Evolutionary conservation across 2,329 filamentous ascomycete species (phyloP), one percentile per base, ranked within the genome.

Genomic region (Plectosphaerella cucumerina): DNA sequence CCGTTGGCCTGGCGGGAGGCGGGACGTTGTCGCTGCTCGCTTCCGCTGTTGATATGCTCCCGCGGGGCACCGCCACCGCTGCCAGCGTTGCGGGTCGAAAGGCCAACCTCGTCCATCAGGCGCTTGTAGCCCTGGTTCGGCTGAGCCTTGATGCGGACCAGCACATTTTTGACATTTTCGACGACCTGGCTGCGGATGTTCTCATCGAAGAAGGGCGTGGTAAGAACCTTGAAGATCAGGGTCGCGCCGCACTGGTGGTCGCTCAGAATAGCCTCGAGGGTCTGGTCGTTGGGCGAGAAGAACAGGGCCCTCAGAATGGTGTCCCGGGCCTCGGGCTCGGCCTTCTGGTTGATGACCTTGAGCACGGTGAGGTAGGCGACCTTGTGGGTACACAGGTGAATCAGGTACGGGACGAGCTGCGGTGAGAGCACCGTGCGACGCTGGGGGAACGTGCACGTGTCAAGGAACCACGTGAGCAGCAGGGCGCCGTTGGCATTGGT

Each of bases 271-370:
- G 90, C 89, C 66, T 96, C 92, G 39, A 99, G 73, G 2, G 89
- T 84, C 59, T 92, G 85, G 61, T 97, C 90, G 55, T 93, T 89
- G 3, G 85, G 81, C 9, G 89, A 91, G 70, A 96, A 96, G 79
- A 99, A 97, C 33, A 99, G 75, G 2, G 93, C 92, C 66, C 90
- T 87, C 39, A 97, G 77, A 37, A 99, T 90, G 45, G 83, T 88
- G 63, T 99, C 93, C 12, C 94, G 84, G 4, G 94, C 94, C 55
- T 97, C 93, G 0, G 89, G 80, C 71, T 99, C 94, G 33, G 92
- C 89, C 65, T 96, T 91, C 70, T 99, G 94, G 67, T 99, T 99
- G 70, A 99, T 96, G 47, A 97, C 91, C 75, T 99, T 99, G 52
- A 99, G 77, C 1, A 99, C 93, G 0, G 94, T 99, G 54, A 97